Conservation (phyloP, 768 basidiomycete species). For the Tephrocybe sp. region DNA sequence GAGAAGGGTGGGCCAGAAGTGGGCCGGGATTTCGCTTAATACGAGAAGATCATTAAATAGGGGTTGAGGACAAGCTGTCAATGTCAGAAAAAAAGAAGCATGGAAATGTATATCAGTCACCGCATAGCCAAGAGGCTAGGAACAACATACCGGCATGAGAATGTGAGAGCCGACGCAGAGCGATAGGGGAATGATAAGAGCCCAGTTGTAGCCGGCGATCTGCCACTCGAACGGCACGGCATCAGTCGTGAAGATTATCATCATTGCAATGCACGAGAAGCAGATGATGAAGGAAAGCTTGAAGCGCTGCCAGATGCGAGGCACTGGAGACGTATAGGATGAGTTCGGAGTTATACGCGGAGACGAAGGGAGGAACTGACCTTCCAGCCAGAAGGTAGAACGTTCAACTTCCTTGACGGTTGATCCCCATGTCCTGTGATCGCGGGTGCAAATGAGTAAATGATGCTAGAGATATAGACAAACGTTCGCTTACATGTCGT, state of each 20-base stretch:
- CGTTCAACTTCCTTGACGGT: slow-evolving; percentile 81
- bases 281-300: slow-evolving; percentile 70
- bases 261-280: slow-evolving; percentile 54
- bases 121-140: neutral
- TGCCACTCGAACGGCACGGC: slow-evolving; percentile 66
- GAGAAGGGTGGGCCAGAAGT: neutral
- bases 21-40: slow-evolving; percentile 24
- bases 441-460: slow-evolving; percentile 1
- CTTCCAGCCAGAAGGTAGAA: slow-evolving; percentile 88
- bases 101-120: slow-evolving; percentile 2
- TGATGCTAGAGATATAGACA: slow-evolving; percentile 2
- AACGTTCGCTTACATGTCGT: slow-evolving; percentile 44
- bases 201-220: slow-evolving; percentile 64
- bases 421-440: slow-evolving; percentile 52
- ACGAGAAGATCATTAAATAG: slow-evolving; percentile 83
- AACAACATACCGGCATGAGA: slow-evolving; percentile 62
- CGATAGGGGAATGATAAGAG: slow-evolving; percentile 72
- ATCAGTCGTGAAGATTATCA: slow-evolving; percentile 58
- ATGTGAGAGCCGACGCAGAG: slow-evolving; percentile 70
- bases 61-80: slow-evolving; percentile 76
- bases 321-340: slow-evolving; percentile 41
- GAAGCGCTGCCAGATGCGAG: slow-evolving; percentile 80
- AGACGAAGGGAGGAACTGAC: slow-evolving; percentile 16
- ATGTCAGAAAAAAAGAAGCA: slow-evolving; percentile 8
- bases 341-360: neutral